phyloP scores from a whole-genome alignment of 2,329 filamentous ascomycete species.

The Venturia aucupariae region DNA sequence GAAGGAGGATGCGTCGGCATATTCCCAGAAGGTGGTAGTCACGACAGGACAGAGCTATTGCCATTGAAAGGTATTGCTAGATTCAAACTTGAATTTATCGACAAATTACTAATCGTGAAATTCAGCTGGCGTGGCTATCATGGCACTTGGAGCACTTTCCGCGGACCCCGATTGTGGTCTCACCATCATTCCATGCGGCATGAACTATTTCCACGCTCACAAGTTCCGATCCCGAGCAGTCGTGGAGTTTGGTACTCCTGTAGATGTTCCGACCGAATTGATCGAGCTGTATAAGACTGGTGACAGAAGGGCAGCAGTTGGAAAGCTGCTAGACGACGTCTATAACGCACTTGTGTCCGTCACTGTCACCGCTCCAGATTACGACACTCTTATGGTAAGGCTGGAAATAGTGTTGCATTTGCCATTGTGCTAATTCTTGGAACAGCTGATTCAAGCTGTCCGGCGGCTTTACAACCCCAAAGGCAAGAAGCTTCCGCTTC shows the following conservation, averaged over 20 bases:
- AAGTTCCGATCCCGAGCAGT: conserved; percentile 96
- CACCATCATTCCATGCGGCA: conserved; percentile 91
- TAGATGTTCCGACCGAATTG: conserved; percentile 73
- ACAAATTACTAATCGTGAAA: conserved; percentile 18
- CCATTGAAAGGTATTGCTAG: conserved; percentile 60
- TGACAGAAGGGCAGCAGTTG: conserved; percentile 74
- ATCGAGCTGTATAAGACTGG: conserved; percentile 79
- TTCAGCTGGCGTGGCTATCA: conserved; percentile 84
- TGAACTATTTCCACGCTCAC: conserved; percentile 99
- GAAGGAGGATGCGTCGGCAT: conserved; percentile 87
- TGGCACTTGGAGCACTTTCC: conserved; percentile 85
- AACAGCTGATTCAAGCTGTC: conserved; percentile 77
- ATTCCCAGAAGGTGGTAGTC: conserved; percentile 93
- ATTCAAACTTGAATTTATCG: neutral
- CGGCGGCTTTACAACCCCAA: conserved; percentile 89
- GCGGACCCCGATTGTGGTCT: conserved; percentile 78
- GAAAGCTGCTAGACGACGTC: conserved; percentile 73
- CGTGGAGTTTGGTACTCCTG: conserved; percentile 84
- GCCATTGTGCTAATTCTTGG: conserved; percentile 24
- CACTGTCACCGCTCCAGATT: conserved; percentile 86
- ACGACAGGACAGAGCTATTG: conserved; percentile 83
- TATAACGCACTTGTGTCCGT: conserved; percentile 79
- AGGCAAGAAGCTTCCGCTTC: conserved; percentile 84
- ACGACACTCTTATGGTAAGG: conserved; percentile 79
- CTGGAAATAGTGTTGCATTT: conserved; percentile 17